phyloP scores from a whole-genome alignment of 1,284 basidiomycete genomes.

The Earliella scabrosa region DNA sequence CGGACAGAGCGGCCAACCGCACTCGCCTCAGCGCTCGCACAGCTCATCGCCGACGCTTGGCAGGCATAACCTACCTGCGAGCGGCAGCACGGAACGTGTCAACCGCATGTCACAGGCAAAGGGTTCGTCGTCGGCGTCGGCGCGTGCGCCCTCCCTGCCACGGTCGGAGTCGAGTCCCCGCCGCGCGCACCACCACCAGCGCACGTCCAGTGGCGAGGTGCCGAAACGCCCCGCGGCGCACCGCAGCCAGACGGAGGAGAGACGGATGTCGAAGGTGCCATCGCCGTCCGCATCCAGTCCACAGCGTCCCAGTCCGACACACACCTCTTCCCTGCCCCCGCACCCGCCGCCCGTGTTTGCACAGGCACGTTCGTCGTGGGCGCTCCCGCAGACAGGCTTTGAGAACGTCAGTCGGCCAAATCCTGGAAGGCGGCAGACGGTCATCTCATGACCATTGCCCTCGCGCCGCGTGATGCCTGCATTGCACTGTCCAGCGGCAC shows the following conservation, averaged over 20 bases:
- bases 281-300: neutral
- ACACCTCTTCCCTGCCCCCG: slow-evolving; percentile 23
- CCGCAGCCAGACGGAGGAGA: slow-evolving; percentile 17
- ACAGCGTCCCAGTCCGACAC: slow-evolving; percentile 19
- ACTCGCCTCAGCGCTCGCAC: slow-evolving; percentile 30
- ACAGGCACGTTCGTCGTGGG: slow-evolving; percentile 25
- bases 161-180: slow-evolving; percentile 18
- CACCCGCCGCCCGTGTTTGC: slow-evolving; percentile 18
- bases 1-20: slow-evolving; percentile 16
- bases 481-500: too few species aligned
- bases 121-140: slow-evolving; percentile 10
- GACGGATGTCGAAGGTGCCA: slow-evolving; percentile 1
- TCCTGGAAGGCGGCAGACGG: slow-evolving; percentile 20
- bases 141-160: slow-evolving; percentile 16
- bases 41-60: slow-evolving; percentile 34
- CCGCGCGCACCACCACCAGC: slow-evolving; percentile 19
- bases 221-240: slow-evolving; percentile 12
- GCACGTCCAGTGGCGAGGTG: slow-evolving; percentile 26
- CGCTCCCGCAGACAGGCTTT: slow-evolving; percentile 24
- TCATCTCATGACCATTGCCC: slow-evolving; percentile 25
- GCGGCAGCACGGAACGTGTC: slow-evolving; percentile 28
- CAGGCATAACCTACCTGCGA: slow-evolving; percentile 20
- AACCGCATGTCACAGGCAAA: slow-evolving; percentile 20
- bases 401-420: slow-evolving; percentile 28
- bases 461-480: neutral